A percentile compares a stretch with the other conserved stretches of the same genome.
Evolutionary conservation across 179 eudicot genomes (phyloP).

Genomic region (Vitellaria paradoxa): DNA sequence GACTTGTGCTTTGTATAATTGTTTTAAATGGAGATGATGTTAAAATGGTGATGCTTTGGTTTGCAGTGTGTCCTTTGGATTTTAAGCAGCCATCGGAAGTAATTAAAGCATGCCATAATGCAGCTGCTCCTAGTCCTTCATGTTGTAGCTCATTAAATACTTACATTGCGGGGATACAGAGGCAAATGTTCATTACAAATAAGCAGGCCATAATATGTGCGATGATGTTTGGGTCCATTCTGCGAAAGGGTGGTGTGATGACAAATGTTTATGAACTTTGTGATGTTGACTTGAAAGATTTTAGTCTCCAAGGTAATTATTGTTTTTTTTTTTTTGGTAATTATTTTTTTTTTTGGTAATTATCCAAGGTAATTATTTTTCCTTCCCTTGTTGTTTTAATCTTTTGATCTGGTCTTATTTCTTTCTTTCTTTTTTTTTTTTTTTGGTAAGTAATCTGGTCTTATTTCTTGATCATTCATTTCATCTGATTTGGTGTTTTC

Average conservation of each 20-base stretch:
- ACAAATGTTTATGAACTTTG: constrained; percentile 87
- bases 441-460: background rate
- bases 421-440: background rate
- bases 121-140: constrained; percentile 80
- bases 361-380: constrained; percentile 60
- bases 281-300: constrained; percentile 93
- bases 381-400: no score
- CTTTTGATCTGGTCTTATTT: background rate
- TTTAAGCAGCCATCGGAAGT: constrained; percentile 74
- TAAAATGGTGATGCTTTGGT: constrained; percentile 7
- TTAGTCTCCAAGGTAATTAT: constrained; percentile 76
- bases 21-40: background rate
- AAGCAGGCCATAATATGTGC: constrained; percentile 92
- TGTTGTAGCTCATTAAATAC: constrained; percentile 89
- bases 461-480: constrained; percentile 8
- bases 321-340: no score
- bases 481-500: constrained; percentile 23
- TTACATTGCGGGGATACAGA: constrained; percentile 71
- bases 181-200: constrained; percentile 88
- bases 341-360: no score
- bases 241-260: constrained; percentile 86
- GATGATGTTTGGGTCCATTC: constrained; percentile 67
- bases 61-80: constrained; percentile 85
- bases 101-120: constrained; percentile 71
- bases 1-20: background rate